A percentile compares a stretch with the other conserved stretches of the same genome.
Conservation (phyloP, 1,284 basidiomycete genomes). For the Microbotryum saponariae region DNA sequence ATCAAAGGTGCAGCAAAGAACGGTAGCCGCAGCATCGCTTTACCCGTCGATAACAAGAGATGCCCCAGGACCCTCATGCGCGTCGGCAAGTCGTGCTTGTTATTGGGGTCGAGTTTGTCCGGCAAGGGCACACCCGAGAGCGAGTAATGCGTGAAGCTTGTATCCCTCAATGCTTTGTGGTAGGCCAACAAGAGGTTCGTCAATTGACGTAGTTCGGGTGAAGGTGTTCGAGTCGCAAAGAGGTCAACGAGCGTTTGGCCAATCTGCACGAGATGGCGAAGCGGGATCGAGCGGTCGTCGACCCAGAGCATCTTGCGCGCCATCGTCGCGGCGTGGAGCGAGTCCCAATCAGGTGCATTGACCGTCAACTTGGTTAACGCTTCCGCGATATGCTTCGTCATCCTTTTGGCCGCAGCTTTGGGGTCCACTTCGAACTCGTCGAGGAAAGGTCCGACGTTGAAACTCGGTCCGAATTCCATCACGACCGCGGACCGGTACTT, state of each 20-base stretch:
- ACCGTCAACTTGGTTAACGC: conserved; percentile 69
- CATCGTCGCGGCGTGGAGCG: conserved; percentile 74
- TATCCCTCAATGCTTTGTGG: conserved; percentile 72
- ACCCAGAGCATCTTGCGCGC: conserved; percentile 84
- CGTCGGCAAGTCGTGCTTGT: conserved; percentile 62
- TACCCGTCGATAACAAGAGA: conserved; percentile 66
- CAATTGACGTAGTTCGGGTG: conserved; percentile 40
- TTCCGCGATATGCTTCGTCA: conserved; percentile 65
- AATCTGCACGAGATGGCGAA: conserved; percentile 61
- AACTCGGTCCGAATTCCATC: conserved; percentile 64
- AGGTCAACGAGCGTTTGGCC: conserved; percentile 62
- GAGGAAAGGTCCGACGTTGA: conserved; percentile 64
- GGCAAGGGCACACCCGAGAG: conserved; percentile 68
- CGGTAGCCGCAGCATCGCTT: conserved; percentile 63
- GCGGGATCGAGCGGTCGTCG: conserved; percentile 59
- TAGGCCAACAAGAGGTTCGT: conserved; percentile 70
- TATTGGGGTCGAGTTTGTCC: conserved; percentile 62
- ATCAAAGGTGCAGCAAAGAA: conserved; percentile 69
- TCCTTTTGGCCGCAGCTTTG: conserved; percentile 73
- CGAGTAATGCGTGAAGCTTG: conserved; percentile 71
- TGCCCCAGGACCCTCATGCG: conserved; percentile 69
- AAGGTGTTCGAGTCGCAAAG: conserved; percentile 29
- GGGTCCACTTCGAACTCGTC: conserved; percentile 66
- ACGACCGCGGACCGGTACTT: conserved; percentile 71
- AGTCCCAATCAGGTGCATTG: conserved; percentile 91